Conservation (phyloP, 208 protist genomes). For the Tritrichomonas musculus region DNA sequence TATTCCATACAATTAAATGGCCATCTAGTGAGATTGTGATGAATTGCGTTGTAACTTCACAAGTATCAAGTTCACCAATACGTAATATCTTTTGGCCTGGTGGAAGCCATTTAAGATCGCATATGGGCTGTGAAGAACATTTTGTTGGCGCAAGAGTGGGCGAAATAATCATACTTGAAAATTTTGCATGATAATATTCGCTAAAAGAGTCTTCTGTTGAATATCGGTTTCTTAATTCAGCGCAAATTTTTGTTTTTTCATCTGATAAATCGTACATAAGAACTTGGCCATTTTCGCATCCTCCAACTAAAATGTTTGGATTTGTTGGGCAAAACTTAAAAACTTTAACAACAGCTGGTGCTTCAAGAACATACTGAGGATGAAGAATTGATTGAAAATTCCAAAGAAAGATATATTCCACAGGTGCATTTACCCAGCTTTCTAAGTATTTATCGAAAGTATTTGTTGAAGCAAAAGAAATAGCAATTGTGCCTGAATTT, state of each 20-base stretch:
- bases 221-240: background rate
- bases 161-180: background rate
- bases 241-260: background rate
- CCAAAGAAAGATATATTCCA: constrained; percentile 17
- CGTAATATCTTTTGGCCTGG: background rate
- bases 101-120: background rate
- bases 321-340: background rate
- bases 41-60: background rate
- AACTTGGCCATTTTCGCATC: background rate
- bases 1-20: constrained; percentile 24
- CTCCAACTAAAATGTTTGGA: background rate
- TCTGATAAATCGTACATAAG: background rate
- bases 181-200: background rate
- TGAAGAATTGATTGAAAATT: constrained; percentile 14
- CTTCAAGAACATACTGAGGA: constrained; percentile 11
- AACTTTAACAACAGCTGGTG: background rate
- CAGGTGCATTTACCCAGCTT: background rate
- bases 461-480: background rate
- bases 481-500: background rate
- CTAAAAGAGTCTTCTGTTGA: constrained; percentile 33
- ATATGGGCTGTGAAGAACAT: background rate
- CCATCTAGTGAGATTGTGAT: constrained; percentile 6
- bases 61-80: background rate
- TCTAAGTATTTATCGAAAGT: background rate
- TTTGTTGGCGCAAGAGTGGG: background rate